Base-by-base conservation (phyloP, 1,284 basidiomycete genomes). In the Serendipita sp. region DNA sequence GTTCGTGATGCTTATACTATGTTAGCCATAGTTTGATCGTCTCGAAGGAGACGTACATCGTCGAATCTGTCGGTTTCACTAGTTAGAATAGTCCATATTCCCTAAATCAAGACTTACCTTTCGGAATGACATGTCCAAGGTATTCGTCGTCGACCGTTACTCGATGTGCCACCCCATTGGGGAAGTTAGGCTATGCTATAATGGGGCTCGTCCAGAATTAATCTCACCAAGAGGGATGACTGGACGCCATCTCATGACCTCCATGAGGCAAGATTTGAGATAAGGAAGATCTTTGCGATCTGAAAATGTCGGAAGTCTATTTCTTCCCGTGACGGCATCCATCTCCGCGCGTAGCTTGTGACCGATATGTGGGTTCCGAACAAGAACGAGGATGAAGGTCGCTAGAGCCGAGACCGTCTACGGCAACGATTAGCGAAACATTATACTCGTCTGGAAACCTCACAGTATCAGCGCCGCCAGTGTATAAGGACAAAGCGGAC, bases 401-500 rank as follows among this genome's bases (percentile, higher is more conserved):
- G 43, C 49, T 12, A 66, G 47, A 13, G 64, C 61, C 13, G 66
- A 62, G 1, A 64, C 63, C 10, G 67, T 67, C 67, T 67, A 38
- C 3, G 43, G 35, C 3, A 3, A 26, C 2, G 38, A 45, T 12
- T 0, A 42, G 60, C 22, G 15, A 3, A 38, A 3, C 42, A 38
- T n/a, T 60, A 26, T 17, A 10, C 32, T 60, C 43, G 1, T 35
- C 10, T 42, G 32, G 3, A 42, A 34, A 26, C 60, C 65, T 4
- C 58, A 69, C 69, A n/a, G 69, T 68, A 34, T 68, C 69, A 26
- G 68, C 60, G 13, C 69, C 68, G 2, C 64, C 69, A 1, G 67
- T 45, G 60, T 78, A 78, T 68, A 77, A 70, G 1, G 75, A 76
- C 13, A 71, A 71, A 2, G 75, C 75, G 1, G 73, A 68, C 58